Conservation (phyloP, 2,329 filamentous ascomycete genomes). For the Sordariomycetes sp. region DNA sequence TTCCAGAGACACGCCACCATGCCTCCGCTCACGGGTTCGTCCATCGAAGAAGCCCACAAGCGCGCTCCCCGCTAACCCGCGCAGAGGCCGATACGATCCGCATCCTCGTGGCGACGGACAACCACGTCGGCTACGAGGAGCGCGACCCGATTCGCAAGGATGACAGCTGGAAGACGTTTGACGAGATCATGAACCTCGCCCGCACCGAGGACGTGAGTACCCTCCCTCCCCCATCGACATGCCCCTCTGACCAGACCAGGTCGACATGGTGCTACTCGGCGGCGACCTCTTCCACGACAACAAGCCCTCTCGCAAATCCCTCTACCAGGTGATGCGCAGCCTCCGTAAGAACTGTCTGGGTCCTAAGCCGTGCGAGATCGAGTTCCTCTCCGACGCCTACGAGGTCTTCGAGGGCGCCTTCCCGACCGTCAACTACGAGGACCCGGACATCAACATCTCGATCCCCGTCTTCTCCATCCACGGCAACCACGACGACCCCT, state of each 20-base stretch:
- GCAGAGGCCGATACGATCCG: constrained; percentile 71
- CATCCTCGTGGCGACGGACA: constrained; percentile 88
- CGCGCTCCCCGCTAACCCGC: not conserved
- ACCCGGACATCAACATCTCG: constrained; percentile 90
- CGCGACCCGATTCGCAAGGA: constrained; percentile 88
- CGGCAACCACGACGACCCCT: constrained; percentile 95
- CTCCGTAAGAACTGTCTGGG: constrained; percentile 88
- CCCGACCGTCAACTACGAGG: constrained; percentile 94
- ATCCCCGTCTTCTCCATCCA: constrained; percentile 98
- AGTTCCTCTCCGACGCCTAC: constrained; percentile 86
- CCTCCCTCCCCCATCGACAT: not conserved
- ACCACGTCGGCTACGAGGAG: constrained; percentile 95
- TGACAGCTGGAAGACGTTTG: constrained; percentile 92
- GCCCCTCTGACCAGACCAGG: constrained; percentile 21
- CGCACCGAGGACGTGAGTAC: constrained; percentile 59
- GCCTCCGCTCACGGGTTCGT: constrained; percentile 1
- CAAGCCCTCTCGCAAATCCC: constrained; percentile 85
- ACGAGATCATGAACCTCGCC: constrained; percentile 86
- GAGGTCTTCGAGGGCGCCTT: constrained; percentile 85
- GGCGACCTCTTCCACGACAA: constrained; percentile 98
- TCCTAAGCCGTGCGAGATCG: constrained; percentile 87
- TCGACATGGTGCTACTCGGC: constrained; percentile 93
- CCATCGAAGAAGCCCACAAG: not conserved
- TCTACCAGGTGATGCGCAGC: constrained; percentile 96
- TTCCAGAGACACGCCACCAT: not conserved